Evolutionary conservation across 306 rosid genomes (phyloP), one percentile per base, ranked within the genome.

Genomic region (Prunus fruticosa): DNA sequence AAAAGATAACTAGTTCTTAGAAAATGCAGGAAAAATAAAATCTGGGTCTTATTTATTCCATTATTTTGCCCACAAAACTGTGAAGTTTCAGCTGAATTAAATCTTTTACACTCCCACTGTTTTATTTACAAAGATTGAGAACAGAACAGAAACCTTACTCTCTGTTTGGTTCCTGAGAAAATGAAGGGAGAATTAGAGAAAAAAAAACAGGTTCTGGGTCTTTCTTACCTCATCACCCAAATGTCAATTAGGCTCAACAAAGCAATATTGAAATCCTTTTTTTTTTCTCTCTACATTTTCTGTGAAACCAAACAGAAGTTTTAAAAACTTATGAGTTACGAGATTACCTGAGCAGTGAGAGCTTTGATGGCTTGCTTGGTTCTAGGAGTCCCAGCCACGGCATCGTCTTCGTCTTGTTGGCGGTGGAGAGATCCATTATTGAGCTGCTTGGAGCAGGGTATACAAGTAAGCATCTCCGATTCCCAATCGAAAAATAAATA

Each of bases 401-500:
- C 86, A 71, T 91, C 91, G 60, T 89, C 97, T 8, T 90, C 93
- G 8, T 88, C 96, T 7, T 89, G 92, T 69, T 82, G 87, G 27
- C 27, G 96, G 56, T 64, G 87, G 74, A 89, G 93, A 92, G 99
- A 95, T 92, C 97, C 96, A 83, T 92, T 87, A 74, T 81, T 89
- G 69, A 90, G 96, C 75, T 91, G 92, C 89, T 95, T 91, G 22
- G 97, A 87, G 89, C 99, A 92, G 5, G 99, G 89, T 67, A 92
- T 89, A 86, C 99, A 95, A 78, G 93, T 92, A 89, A 95, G 83
- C 99, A 92, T 95, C 82, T 80, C 76, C 70, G 79, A 83, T 62
- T 77, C 67, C 64, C 43, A 64, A 73, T 25, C 49, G 57, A 28
- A 28, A 62, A 4, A 5, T 18, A 16, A 6, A 16, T 18, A 16